Evolutionary conservation across 2,329 filamentous ascomycete species (phyloP).

Genomic region (Stachybotrys chartarum): DNA sequence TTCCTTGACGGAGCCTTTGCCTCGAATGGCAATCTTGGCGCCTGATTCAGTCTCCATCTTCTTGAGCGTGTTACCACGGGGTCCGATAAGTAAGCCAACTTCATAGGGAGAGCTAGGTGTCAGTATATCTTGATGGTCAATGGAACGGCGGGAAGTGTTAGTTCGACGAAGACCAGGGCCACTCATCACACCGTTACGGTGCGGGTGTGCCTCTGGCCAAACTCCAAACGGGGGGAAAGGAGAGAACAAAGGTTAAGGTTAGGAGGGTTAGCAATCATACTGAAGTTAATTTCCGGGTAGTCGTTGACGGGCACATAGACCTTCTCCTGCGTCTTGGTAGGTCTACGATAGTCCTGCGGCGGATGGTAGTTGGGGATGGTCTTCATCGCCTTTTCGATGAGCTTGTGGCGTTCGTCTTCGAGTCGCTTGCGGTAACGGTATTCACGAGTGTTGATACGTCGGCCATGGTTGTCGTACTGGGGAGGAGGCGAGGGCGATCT

Average conservation of each 20-base stretch:
- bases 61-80: constrained; percentile 98
- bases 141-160: constrained; percentile 20
- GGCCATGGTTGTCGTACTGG: constrained; percentile 98
- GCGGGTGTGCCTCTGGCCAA: constrained; percentile 33
- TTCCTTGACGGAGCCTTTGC: constrained; percentile 99
- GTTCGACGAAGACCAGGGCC: constrained; percentile 25
- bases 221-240: constrained; percentile 32
- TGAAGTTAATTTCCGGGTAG: constrained; percentile 99
- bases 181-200: constrained; percentile 21
- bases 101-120: constrained; percentile 83
- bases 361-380: constrained; percentile 99
- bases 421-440: constrained; percentile 97
- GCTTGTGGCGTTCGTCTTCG: constrained; percentile 97
- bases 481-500: constrained; percentile 94
- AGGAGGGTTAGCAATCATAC: constrained; percentile 99
- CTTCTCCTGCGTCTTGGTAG: constrained; percentile 99
- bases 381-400: constrained; percentile 99
- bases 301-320: constrained; percentile 99
- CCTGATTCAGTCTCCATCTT: constrained; percentile 98
- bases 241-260: constrained; percentile 55
- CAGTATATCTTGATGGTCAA: constrained; percentile 55
- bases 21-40: constrained; percentile 98
- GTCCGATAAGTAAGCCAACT: constrained; percentile 99
- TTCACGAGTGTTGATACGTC: constrained; percentile 98
- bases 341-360: constrained; percentile 94